phyloP scores from a whole-genome alignment of 2,329 filamentous ascomycete species.

The Colletotrichum salicis region DNA sequence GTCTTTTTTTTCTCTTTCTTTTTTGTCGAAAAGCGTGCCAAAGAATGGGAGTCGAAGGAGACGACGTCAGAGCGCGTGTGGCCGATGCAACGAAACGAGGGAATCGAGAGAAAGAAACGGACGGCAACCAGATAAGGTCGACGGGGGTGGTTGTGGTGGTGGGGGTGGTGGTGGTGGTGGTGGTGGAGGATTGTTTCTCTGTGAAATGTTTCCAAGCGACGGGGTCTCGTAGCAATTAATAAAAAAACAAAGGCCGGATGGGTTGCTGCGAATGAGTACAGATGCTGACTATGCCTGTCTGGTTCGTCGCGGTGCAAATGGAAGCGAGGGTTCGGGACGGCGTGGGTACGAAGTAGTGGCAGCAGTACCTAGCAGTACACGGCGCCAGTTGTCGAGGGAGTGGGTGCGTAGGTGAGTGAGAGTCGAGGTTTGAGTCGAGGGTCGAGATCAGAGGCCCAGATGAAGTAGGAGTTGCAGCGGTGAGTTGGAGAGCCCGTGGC shows the following conservation, averaged over 20 bases:
- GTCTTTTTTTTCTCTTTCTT: too few relatives aligned
- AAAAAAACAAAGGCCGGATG: conserved; percentile 18
- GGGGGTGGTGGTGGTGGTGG: background rate
- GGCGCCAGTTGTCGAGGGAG: background rate
- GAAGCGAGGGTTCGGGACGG: background rate
- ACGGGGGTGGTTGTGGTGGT: background rate
- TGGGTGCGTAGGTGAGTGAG: background rate
- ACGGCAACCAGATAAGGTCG: background rate
- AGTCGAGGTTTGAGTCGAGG: background rate
- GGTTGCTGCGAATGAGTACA: conserved; percentile 13
- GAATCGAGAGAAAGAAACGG: background rate
- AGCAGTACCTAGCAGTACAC: conserved; percentile 13
- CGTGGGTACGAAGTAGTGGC: background rate
- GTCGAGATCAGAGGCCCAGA: background rate
- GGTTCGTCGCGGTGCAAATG: conserved; percentile 4
- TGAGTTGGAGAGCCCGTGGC: background rate
- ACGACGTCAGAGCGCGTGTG: background rate
- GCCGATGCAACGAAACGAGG: background rate
- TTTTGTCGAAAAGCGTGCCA: background rate
- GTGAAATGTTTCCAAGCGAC: conserved; percentile 8
- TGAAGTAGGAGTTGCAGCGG: background rate
- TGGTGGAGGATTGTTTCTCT: background rate
- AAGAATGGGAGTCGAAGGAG: background rate
- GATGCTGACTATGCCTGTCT: conserved; percentile 3
- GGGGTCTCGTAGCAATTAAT: conserved; percentile 25